Percentiles rank a stretch among this genome's conserved stretches.
These are phyloP conservation scores for Penicillium sp. DNA, from an alignment of 2,329 filamentous ascomycete genomes.

Conservation along the genomic window DNA sequence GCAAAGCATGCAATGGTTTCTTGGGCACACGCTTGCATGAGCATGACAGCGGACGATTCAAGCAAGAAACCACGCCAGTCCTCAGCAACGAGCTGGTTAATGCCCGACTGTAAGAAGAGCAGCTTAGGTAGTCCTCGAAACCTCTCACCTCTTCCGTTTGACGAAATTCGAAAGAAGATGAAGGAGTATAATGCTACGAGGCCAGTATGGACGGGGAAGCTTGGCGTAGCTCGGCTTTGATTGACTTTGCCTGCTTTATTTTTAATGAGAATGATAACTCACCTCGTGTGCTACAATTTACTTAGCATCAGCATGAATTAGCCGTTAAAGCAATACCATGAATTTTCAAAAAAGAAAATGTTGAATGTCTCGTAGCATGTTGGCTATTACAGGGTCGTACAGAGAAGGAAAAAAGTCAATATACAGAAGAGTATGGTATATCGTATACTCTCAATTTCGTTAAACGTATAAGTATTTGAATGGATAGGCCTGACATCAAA, in stretches of 20 bases:
- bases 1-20: conserved; percentile 6
- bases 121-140: background rate
- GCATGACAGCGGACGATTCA: background rate
- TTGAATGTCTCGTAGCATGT: no score
- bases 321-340: background rate
- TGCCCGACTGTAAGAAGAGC: conserved; percentile 1
- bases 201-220: conserved; percentile 7
- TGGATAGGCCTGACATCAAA: background rate
- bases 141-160: conserved; percentile 1
- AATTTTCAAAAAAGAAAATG: no score
- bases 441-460: no score
- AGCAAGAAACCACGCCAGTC: background rate
- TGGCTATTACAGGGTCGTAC: no score
- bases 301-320: background rate
- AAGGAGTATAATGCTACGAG: conserved; percentile 9
- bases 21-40: conserved; percentile 3
- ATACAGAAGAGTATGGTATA: no score
- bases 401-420: no score
- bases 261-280: no score
- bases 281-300: no score
- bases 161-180: conserved; percentile 8
- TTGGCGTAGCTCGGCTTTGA: conserved; percentile 4
- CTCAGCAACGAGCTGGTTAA: conserved; percentile 3
- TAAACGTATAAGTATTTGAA: no score
- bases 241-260: background rate